Evolutionary conservation across 805 yeast genomes (phyloP).

Genomic region (Babjeviella inositovora): DNA sequence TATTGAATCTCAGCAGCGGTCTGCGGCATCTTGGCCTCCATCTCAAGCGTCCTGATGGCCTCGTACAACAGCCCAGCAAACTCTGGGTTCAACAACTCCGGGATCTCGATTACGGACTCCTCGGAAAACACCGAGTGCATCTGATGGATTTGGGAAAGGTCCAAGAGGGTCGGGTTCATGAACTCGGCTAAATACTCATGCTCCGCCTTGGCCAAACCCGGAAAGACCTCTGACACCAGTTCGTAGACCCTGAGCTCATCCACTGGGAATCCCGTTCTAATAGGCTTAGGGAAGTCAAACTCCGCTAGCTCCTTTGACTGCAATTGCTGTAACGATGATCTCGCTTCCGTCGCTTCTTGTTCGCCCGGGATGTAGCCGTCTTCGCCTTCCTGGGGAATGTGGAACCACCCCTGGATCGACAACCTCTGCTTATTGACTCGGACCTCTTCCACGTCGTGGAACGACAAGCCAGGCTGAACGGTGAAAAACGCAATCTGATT

Average conservation of each 20-base stretch:
- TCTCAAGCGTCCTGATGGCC: slow-evolving; percentile 37
- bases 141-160: slow-evolving; percentile 11
- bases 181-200: slow-evolving; percentile 29
- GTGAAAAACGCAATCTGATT: slow-evolving; percentile 93
- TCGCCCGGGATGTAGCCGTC: slow-evolving; percentile 73
- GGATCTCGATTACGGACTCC: slow-evolving; percentile 56
- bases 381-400: slow-evolving; percentile 90
- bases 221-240: slow-evolving; percentile 5
- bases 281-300: slow-evolving; percentile 65
- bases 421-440: slow-evolving; percentile 79
- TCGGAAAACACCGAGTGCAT: slow-evolving; percentile 36
- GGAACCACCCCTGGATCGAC: slow-evolving; percentile 98
- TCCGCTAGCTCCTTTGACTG: slow-evolving; percentile 66
- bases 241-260: slow-evolving; percentile 18
- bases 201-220: slow-evolving; percentile 21
- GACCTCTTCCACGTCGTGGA: slow-evolving; percentile 98
- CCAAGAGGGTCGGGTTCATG: slow-evolving; percentile 34
- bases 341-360: slow-evolving; percentile 60
- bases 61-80: slow-evolving; percentile 29
- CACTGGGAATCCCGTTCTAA: slow-evolving; percentile 21
- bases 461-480: slow-evolving; percentile 91
- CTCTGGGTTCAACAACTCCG: slow-evolving; percentile 41
- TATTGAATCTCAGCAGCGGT: slow-evolving; percentile 30
- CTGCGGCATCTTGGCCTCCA: slow-evolving; percentile 45
- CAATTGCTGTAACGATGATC: slow-evolving; percentile 63